phyloP scores from a whole-genome alignment of 1,284 basidiomycete species.

The Trametes sp. region DNA sequence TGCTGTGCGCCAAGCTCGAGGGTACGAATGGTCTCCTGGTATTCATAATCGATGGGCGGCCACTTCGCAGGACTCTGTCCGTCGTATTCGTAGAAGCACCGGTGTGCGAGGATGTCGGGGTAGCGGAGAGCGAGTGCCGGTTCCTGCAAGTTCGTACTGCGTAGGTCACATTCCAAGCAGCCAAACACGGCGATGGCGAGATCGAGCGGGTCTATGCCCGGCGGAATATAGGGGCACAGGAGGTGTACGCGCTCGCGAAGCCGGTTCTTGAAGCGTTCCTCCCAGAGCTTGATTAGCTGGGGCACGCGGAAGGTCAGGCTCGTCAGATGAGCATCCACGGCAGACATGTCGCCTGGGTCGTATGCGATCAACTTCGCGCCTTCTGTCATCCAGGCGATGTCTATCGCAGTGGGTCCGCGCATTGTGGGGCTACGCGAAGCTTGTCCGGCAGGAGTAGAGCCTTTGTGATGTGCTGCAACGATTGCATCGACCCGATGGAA shows the following conservation, averaged over 20 bases:
- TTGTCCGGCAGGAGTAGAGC: no score
- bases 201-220: background rate
- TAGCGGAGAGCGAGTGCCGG: no score
- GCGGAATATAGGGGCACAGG: background rate
- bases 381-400: background rate
- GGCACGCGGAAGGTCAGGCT: no score
- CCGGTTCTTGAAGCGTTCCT: background rate
- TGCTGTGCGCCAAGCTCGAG: no score
- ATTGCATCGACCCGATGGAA: background rate
- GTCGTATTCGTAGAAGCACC: no score
- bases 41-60: no score
- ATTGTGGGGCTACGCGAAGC: background rate
- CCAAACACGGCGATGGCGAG: slow-evolving; percentile 10
- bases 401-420: background rate
- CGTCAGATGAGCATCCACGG: no score
- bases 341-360: no score
- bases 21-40: no score
- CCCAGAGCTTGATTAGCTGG: background rate
- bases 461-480: background rate
- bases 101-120: no score
- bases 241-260: background rate
- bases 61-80: no score
- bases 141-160: no score
- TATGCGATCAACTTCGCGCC: background rate
- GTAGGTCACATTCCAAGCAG: background rate